Evolutionary conservation across 495 filamentous ascomycete genomes (phyloP).

Genomic region (Hyaloscypha variabilis): DNA sequence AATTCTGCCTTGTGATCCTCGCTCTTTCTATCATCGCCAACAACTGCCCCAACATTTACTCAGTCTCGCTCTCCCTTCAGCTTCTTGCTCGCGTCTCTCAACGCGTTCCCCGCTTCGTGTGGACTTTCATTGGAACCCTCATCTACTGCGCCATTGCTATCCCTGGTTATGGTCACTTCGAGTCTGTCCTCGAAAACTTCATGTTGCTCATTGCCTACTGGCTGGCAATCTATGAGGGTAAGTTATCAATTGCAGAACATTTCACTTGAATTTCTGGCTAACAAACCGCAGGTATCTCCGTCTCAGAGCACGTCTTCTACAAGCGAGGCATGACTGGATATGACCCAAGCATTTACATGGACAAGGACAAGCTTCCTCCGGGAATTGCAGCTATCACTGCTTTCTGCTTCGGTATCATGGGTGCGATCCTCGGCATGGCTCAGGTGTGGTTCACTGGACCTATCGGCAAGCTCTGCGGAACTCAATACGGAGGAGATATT

Average conservation of each 20-base stretch:
- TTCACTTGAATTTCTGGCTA: constrained; percentile 1
- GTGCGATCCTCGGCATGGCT: constrained; percentile 76
- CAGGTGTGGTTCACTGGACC: constrained; percentile 77
- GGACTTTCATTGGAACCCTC: constrained; percentile 68
- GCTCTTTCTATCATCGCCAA: constrained; percentile 80
- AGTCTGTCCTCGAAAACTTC: constrained; percentile 73
- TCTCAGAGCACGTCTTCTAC: constrained; percentile 80
- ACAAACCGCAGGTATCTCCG: constrained; percentile 47
- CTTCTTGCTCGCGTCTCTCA: constrained; percentile 66
- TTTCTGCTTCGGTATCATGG: constrained; percentile 70
- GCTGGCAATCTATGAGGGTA: constrained; percentile 76
- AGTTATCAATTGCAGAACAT: background rate
- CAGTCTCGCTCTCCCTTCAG: constrained; percentile 75
- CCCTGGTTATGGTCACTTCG: constrained; percentile 76
- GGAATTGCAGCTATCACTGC: constrained; percentile 71
- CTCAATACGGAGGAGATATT: constrained; percentile 67
- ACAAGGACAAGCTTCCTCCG: constrained; percentile 61
- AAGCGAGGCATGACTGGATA: constrained; percentile 68
- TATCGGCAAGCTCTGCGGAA: constrained; percentile 65
- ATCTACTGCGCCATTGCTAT: constrained; percentile 77
- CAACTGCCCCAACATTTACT: constrained; percentile 92
- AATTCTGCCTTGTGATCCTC: constrained; percentile 82
- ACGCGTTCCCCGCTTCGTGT: constrained; percentile 76
- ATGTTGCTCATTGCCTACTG: constrained; percentile 83
- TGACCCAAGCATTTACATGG: constrained; percentile 59